Evolutionary conservation across 495 filamentous ascomycete species (phyloP), one percentile per base, ranked within the genome.

Genomic region (Xylaria flabelliformis): DNA sequence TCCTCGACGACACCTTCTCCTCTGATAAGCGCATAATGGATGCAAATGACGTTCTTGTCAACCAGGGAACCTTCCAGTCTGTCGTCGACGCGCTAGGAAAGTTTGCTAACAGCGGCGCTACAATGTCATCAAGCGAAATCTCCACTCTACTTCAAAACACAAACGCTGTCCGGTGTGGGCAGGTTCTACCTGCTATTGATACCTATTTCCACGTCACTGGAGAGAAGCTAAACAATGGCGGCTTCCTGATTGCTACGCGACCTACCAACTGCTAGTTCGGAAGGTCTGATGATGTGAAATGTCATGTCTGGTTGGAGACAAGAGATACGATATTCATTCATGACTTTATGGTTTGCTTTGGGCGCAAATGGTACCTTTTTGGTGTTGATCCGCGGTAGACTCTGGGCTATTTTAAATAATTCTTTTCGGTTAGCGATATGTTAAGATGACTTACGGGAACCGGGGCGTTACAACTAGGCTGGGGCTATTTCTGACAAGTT

Each of bases 161-260:
- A n/a, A 76, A 76, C 53, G 32, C 32, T 1, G 73, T 73, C 44
- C 67, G 74, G 10, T 76, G 74, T 46, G 74, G 72, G 15, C 62
- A 74, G 39, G 74, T 76, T n/a, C 68, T 76, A 8, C 74, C 74
- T 4, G 73, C 72, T 44, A 76, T 76, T 65, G 72, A 76, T 42
- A 69, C 67, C 2, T 76, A 76, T 53, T 76, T 76, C 66, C 71
- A 51, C 12, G 74, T 72, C 19, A 66, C 74, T 32, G 74, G 74
- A 24, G 48, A 64, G 46, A 67, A 44, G 41, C 41, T 56, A 39
- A 41, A 55, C 42, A 36, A 51, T 36, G 24, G 72, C 42, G 19
- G 46, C 66, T 21, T 67, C 32, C 21, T 44, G 50, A 2, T 67
- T 7, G 65, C 65, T n/a, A 56, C 48, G 8, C 65, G 65, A 24